Evolutionary conservation across 495 filamentous ascomycete genomes (phyloP).

Genomic region (Penicillium robsamsonii): DNA sequence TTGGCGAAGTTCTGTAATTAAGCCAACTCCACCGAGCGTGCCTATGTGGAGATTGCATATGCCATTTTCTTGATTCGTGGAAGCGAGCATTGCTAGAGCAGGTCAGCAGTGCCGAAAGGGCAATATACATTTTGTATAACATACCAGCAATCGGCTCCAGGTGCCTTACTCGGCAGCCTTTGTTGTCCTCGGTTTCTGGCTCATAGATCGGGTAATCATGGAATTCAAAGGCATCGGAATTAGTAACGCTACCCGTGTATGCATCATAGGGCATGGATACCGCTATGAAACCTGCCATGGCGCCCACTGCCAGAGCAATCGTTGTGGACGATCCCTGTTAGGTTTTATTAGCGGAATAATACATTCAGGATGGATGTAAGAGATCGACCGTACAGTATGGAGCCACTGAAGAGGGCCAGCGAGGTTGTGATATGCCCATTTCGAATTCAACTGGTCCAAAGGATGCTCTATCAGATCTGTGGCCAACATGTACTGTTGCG

Average conservation of each 20-base stretch:
- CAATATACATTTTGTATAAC: not conserved
- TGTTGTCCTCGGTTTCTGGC: conserved; percentile 4
- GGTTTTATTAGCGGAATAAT: conserved; percentile 2
- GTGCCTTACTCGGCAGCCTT: conserved; percentile 13
- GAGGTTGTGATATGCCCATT: conserved; percentile 19
- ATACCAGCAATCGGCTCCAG: conserved; percentile 38
- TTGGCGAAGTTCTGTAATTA: conserved; percentile 10
- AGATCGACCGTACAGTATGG: conserved; percentile 27
- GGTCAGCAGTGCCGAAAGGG: not conserved
- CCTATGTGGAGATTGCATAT: conserved; percentile 29
- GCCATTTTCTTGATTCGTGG: conserved; percentile 13
- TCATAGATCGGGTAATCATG: conserved; percentile 27
- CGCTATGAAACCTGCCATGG: conserved; percentile 22
- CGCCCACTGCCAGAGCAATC: conserved; percentile 25
- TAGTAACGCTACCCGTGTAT: conserved; percentile 16
- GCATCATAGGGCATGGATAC: conserved; percentile 20
- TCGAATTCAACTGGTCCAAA: conserved; percentile 1
- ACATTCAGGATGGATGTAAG: not conserved
- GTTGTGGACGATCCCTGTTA: conserved; percentile 18
- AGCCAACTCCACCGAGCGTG: conserved; percentile 30
- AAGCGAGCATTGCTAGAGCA: conserved; percentile 29
- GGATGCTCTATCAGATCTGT: conserved; percentile 20
- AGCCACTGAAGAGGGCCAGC: conserved; percentile 41
- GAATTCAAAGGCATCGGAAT: conserved; percentile 3
- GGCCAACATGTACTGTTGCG: not conserved